Percentiles rank a stretch among this genome's conserved stretches.
Conservation (phyloP, 2,329 filamentous ascomycete species). For the Sphaerulina populicola region DNA sequence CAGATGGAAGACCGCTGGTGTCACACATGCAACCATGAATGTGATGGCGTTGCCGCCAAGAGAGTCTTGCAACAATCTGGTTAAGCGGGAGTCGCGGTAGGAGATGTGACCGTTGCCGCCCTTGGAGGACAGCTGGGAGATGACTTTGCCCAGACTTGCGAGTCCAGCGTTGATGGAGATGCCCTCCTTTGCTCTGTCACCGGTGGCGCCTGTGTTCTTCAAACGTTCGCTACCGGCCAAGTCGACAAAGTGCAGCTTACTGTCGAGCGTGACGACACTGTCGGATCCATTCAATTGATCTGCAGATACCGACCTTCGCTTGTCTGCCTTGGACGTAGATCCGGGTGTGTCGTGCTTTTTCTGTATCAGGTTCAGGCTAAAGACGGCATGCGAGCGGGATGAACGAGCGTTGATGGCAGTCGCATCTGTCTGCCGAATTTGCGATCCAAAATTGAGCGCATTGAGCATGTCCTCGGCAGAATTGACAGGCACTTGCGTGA, state of each 20-base stretch:
- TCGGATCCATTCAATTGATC: constrained; percentile 64
- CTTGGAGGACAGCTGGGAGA: constrained; percentile 90
- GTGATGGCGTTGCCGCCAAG: constrained; percentile 95
- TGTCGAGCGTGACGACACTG: constrained; percentile 75
- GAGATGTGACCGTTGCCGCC: constrained; percentile 84
- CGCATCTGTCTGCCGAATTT: constrained; percentile 90
- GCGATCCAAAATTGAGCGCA: constrained; percentile 83
- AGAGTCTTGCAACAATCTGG: constrained; percentile 88
- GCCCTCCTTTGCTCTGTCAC: constrained; percentile 87
- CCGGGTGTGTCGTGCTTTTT: constrained; percentile 53
- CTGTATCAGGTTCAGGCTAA: constrained; percentile 87
- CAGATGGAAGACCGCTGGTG: constrained; percentile 89
- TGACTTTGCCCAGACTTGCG: constrained; percentile 92
- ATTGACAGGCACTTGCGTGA: constrained; percentile 80
- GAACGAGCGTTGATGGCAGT: constrained; percentile 97
- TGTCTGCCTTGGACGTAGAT: constrained; percentile 58
- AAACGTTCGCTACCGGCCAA: constrained; percentile 90
- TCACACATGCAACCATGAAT: constrained; percentile 99
- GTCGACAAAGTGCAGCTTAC: constrained; percentile 98
- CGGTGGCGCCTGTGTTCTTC: constrained; percentile 94
- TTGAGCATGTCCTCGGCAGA: constrained; percentile 85
- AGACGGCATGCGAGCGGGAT: constrained; percentile 93
- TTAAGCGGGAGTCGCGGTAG: constrained; percentile 96
- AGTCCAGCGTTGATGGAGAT: constrained; percentile 97
- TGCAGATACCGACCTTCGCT: constrained; percentile 76